Evolutionary conservation across 2,329 filamentous ascomycete genomes (phyloP).

Genomic region (Fulvia fulva): DNA sequence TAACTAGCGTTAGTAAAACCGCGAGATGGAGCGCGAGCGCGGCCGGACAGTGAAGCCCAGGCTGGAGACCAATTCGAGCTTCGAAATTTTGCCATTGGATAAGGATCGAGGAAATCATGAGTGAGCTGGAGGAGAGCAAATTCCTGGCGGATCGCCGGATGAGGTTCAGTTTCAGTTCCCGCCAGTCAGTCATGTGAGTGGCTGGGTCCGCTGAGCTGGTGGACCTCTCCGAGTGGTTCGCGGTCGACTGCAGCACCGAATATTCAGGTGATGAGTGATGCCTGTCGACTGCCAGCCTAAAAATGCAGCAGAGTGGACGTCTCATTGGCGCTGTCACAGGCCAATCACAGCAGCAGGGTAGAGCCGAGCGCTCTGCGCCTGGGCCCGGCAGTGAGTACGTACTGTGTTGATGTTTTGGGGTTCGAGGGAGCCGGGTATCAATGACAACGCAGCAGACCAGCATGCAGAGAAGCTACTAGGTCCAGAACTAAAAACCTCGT

Average conservation of each 20-base stretch:
- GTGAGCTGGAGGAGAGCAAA: conserved; percentile 5
- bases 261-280: conserved; percentile 18
- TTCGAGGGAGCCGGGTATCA: not conserved
- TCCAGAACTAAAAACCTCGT: not conserved
- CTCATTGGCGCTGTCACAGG: conserved; percentile 9
- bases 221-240: conserved; percentile 11
- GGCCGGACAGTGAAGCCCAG: conserved; percentile 14
- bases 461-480: not conserved
- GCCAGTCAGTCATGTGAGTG: conserved; percentile 18
- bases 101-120: conserved; percentile 12
- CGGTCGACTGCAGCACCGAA: conserved; percentile 16
- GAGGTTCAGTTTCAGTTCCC: conserved; percentile 13
- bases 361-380: conserved; percentile 1
- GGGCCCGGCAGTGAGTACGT: not conserved
- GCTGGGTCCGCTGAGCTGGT: conserved; percentile 12
- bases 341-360: conserved; percentile 11
- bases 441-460: conserved; percentile 8
- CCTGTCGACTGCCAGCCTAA: conserved; percentile 13
- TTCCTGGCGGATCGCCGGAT: conserved; percentile 10
- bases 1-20: conserved; percentile 12
- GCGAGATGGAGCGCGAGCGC: conserved; percentile 6
- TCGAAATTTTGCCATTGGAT: conserved; percentile 23
- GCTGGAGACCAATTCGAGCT: conserved; percentile 17
- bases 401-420: conserved; percentile 1
- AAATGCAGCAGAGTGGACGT: conserved; percentile 9